Evolutionary conservation across 331 rosid species (phyloP).

Genomic region (Quercus tomentella): DNA sequence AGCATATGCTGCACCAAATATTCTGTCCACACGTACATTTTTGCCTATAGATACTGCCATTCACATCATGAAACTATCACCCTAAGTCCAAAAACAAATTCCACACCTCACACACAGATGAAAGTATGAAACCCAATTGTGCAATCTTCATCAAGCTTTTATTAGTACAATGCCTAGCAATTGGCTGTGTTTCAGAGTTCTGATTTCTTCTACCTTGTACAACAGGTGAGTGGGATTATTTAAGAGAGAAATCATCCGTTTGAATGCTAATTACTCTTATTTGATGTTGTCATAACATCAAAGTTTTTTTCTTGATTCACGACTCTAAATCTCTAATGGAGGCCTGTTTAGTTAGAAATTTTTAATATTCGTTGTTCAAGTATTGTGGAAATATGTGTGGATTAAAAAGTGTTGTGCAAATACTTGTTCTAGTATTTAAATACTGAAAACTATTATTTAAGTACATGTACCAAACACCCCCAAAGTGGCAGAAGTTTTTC

Average conservation of each 20-base stretch:
- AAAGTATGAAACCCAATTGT: not conserved
- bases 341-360: too few species aligned
- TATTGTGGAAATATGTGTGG: too few species aligned
- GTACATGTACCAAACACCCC: too few species aligned
- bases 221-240: conserved; percentile 23
- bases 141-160: conserved; percentile 26
- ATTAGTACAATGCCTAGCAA: conserved; percentile 24
- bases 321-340: too few species aligned
- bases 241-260: not conserved
- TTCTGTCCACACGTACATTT: not conserved
- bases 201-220: conserved; percentile 60
- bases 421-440: fast-evolving
- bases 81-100: not conserved
- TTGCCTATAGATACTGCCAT: conserved; percentile 21
- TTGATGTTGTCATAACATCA: not conserved
- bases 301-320: conserved; percentile 6
- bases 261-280: not conserved
- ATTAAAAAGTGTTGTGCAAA: too few species aligned
- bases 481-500: fast-evolving
- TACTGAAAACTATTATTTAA: too few species aligned
- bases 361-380: too few species aligned
- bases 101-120: conserved; percentile 18
- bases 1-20: conserved; percentile 8
- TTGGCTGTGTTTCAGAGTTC: conserved; percentile 40
- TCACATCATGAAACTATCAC: not conserved